Conservation (phyloP, 2,329 filamentous ascomycete genomes). For the Diaporthe sp. region DNA sequence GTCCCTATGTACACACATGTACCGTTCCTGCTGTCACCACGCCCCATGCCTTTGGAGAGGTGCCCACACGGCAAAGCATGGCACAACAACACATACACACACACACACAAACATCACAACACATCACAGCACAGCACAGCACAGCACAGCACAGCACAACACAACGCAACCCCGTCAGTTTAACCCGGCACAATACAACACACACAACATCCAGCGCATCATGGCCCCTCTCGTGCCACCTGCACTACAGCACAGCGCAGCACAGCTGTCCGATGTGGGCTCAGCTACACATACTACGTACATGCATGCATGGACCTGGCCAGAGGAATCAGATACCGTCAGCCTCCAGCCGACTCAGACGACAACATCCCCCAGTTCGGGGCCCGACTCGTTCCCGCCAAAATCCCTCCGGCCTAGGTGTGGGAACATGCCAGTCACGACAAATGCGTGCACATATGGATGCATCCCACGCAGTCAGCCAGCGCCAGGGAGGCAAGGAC, state of each 20-base stretch:
- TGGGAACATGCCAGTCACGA: not conserved
- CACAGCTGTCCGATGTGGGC: not conserved
- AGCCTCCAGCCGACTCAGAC: not conserved
- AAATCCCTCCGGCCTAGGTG: not conserved
- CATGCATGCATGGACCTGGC: not conserved
- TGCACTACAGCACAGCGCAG: not conserved
- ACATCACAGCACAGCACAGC: not conserved
- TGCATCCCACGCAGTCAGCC: not conserved
- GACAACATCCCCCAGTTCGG: not conserved
- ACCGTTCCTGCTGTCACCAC: not conserved
- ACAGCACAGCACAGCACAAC: not conserved
- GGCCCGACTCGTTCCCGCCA: not conserved
- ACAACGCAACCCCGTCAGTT: not conserved
- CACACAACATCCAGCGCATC: not conserved
- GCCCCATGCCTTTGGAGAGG: not conserved
- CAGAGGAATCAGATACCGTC: not conserved
- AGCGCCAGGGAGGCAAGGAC: not conserved
- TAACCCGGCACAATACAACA: not conserved
- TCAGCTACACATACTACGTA: not conserved
- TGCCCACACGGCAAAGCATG: slow-evolving; percentile 1
- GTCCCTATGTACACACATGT: slow-evolving; percentile 11
- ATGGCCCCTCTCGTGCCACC: not conserved
- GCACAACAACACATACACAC: too few species aligned
- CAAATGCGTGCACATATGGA: not conserved
- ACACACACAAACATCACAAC: slow-evolving; percentile 13